Percentiles rank a stretch among this genome's conserved stretches.
These are phyloP conservation scores for Malus orientalis DNA, from an alignment of 306 rosid genomes.

Conservation along the genomic window DNA sequence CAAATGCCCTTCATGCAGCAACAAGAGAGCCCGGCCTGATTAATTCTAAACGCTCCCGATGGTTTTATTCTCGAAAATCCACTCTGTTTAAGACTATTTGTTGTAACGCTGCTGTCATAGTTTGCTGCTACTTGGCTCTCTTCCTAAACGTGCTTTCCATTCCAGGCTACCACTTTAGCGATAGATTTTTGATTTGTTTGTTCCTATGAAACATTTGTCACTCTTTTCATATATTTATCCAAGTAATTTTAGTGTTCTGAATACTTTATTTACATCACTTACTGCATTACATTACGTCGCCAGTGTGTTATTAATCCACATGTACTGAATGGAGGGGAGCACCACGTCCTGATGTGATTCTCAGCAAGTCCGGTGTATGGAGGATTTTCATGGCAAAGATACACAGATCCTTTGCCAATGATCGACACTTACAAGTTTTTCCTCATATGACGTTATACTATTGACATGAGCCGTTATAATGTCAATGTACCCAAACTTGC, in stretches of 20 bases:
- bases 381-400: no score
- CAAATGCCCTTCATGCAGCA: conserved; percentile 96
- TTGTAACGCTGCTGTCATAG: neutral
- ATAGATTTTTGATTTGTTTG: neutral
- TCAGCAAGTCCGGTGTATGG: no score
- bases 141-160: neutral
- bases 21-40: conserved; percentile 73
- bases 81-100: neutral
- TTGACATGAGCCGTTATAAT: no score
- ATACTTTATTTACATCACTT: neutral
- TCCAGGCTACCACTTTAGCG: neutral
- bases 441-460: no score
- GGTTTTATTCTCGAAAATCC: neutral
- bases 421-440: no score
- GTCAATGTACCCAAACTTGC: no score
- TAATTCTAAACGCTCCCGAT: neutral
- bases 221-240: neutral
- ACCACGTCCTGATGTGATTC: no score
- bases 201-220: neutral
- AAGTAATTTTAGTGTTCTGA: neutral
- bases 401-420: no score
- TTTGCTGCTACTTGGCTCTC: neutral
- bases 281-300: neutral
- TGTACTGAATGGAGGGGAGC: no score
- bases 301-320: no score